Evolutionary conservation across 2,329 filamentous ascomycete genomes (phyloP).

Genomic region (Seiridium unicorne): DNA sequence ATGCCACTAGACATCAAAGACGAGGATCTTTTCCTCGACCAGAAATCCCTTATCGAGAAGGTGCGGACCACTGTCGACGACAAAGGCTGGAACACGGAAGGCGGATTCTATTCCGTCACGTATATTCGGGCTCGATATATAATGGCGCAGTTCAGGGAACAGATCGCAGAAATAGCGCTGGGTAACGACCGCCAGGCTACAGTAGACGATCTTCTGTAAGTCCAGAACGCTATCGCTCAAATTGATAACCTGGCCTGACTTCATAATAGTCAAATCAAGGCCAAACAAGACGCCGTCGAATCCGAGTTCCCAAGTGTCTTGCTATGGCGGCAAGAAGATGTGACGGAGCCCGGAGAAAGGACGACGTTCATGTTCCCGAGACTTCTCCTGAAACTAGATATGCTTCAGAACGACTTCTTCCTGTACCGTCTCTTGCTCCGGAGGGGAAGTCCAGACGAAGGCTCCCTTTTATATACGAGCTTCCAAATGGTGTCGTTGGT

Average conservation of each 20-base stretch:
- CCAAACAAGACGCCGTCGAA: conserved; percentile 12
- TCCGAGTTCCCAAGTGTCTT: conserved; percentile 35
- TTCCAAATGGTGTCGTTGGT: conserved; percentile 47
- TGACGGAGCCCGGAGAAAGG: conserved; percentile 30
- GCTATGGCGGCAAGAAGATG: conserved; percentile 34
- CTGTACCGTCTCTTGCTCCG: conserved; percentile 55
- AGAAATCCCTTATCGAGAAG: conserved; percentile 22
- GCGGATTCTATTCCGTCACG: conserved; percentile 28
- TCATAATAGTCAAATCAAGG: neutral
- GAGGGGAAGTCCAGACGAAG: conserved; percentile 32
- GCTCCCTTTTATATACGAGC: conserved; percentile 41
- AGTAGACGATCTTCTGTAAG: conserved; percentile 6
- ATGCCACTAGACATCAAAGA: conserved; percentile 37
- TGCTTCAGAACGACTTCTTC: conserved; percentile 58
- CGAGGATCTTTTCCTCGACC: conserved; percentile 30
- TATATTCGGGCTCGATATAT: conserved; percentile 26
- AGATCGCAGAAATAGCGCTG: conserved; percentile 57
- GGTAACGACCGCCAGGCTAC: conserved; percentile 22
- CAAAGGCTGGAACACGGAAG: conserved; percentile 36
- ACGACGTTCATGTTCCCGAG: conserved; percentile 37
- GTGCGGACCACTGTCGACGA: conserved; percentile 26
- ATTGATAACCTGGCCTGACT: neutral
- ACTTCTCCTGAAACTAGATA: conserved; percentile 46
- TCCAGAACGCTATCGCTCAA: neutral
- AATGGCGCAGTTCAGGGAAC: conserved; percentile 52